Evolutionary conservation across 306 rosid genomes (phyloP).

Genomic region (Hippophae rhamnoides): DNA sequence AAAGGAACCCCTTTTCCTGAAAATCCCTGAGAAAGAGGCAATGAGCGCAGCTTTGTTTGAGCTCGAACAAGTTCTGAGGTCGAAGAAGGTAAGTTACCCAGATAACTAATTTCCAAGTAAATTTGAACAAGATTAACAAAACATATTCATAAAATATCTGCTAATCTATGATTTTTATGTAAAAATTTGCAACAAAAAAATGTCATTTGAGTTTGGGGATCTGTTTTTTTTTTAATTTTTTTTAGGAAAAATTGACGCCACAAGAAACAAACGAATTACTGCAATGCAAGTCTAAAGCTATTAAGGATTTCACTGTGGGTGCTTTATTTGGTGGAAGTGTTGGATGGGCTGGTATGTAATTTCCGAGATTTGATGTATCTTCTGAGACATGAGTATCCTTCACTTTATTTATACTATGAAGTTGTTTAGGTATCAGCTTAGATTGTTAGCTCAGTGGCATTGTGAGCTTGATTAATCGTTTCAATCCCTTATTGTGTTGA

Average conservation of each 20-base stretch:
- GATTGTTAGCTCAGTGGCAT: no score
- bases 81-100: conserved; percentile 28
- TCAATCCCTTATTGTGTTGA: no score
- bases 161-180: neutral
- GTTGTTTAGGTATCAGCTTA: neutral
- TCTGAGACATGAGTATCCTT: neutral
- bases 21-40: neutral
- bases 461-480: no score
- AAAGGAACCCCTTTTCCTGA: neutral
- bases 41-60: conserved; percentile 36
- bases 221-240: neutral
- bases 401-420: neutral
- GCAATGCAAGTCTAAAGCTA: conserved; percentile 31
- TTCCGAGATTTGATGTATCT: conserved; percentile 1
- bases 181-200: neutral
- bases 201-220: no score
- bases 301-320: conserved; percentile 16
- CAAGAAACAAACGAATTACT: conserved; percentile 30
- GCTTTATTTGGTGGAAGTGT: conserved; percentile 31
- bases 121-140: neutral
- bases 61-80: conserved; percentile 28
- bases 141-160: neutral
- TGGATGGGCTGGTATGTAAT: conserved; percentile 42
- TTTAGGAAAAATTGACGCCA: conserved; percentile 34
- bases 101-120: neutral